Base-by-base conservation (phyloP, 2,329 filamentous ascomycete species). In the Aspergillus glaucus region DNA sequence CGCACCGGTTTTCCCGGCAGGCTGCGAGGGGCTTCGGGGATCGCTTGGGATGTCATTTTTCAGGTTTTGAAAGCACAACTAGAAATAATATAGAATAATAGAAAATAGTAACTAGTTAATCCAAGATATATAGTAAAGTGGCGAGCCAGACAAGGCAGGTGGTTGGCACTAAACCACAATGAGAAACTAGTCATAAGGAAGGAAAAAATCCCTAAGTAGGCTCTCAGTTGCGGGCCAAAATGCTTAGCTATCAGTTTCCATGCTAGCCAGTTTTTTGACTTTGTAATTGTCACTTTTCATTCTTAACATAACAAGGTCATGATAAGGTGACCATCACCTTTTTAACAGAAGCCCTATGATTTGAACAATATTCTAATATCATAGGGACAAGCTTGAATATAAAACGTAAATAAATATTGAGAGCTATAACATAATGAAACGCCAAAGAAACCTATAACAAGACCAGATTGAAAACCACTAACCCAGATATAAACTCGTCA, bases 91-190 rank as follows among this genome's bases (percentile, higher is more conserved):
- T 15, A 15, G 15, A 15, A 15, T 15, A 15, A 15, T 15, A 15
- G 15, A 15, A 15, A 15, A 15, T 15, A 15, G 1, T 15, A 15
- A 15, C 15, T 15, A 15, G 15, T 15, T 15, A 15, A 15, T 15
- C 15, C 15, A 15, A 15, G 15, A 15, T 15, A 15, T 15, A 32
- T 32, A 32, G 28, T 32, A 32, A 32, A 32, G 7, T 32, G 7
- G 28, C 28, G 28, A 32, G 28, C 28, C 7, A 32, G 28, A 32
- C 28, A 32, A 32, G 28, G 28, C 28, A 32, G 28, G 28, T 32
- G 3, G 2, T 77, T 73, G 72, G 63, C 0, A 56, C 61, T 3
- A 84, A 14, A 32, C 12, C 28, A 32, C 28, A 32, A 32, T 32
- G 28, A 32, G 28, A 32, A 32, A 32, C 4, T 32, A 32, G 28